phyloP scores from a whole-genome alignment of 1,139 yeast genomes.

The Geotrichum macrosporum region DNA sequence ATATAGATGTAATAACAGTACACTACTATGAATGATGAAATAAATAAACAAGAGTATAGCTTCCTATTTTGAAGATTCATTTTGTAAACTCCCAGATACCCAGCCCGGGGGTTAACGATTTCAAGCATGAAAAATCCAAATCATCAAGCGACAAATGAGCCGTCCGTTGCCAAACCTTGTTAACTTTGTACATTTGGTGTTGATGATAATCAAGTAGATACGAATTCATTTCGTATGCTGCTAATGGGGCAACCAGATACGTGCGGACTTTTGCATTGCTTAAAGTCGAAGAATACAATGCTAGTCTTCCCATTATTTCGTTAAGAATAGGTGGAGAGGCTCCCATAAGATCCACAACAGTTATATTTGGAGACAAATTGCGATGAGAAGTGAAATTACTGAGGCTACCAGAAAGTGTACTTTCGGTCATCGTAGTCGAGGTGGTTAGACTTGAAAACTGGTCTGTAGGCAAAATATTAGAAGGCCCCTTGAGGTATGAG shows the following conservation, averaged over 20 bases:
- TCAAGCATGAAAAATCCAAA: constrained; percentile 47
- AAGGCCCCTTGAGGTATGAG: constrained; percentile 1
- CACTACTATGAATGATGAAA: neutral
- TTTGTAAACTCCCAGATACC: constrained; percentile 46
- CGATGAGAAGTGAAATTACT: neutral
- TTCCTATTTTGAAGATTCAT: neutral
- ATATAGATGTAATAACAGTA: too few species aligned
- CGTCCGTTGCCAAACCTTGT: constrained; percentile 28
- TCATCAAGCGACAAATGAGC: constrained; percentile 31
- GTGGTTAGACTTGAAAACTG: neutral
- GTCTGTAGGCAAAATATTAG: constrained; percentile 5
- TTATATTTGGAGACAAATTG: constrained; percentile 17
- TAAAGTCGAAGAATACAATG: constrained; percentile 22
- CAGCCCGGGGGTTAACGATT: constrained; percentile 56
- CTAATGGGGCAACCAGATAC: constrained; percentile 46
- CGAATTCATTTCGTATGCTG: constrained; percentile 38
- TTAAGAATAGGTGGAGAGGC: constrained; percentile 36
- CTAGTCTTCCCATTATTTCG: constrained; percentile 26
- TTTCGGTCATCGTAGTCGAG: neutral
- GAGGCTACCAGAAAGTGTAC: neutral
- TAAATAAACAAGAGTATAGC: neutral
- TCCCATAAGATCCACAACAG: constrained; percentile 58
- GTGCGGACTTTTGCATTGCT: constrained; percentile 1
- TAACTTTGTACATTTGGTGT: constrained; percentile 17
- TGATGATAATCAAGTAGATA: neutral